Percentiles rank a stretch among this genome's conserved stretches.
Conservation (phyloP, 2,329 filamentous ascomycete genomes). For the Colletotrichum orchidophilum region DNA sequence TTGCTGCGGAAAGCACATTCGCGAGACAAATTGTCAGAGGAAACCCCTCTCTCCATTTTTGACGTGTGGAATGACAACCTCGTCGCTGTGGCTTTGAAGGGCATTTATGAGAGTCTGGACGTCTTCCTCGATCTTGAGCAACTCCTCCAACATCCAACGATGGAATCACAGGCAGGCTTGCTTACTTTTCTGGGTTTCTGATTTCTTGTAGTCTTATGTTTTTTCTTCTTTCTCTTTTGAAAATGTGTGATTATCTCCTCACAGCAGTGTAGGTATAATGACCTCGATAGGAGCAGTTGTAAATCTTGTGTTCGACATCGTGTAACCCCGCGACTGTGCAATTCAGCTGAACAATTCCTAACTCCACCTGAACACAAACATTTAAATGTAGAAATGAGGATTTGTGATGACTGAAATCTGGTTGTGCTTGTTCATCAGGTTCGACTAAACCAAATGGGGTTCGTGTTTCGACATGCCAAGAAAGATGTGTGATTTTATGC, state of each 20-base stretch:
- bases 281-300: neutral
- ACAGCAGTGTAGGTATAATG: neutral
- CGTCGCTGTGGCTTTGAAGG: neutral
- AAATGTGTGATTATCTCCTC: neutral
- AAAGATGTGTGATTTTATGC: slow-evolving; percentile 7
- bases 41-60: neutral
- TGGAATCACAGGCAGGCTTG: neutral
- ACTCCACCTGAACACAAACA: neutral
- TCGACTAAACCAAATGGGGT: slow-evolving; percentile 21
- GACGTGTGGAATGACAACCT: neutral
- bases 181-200: neutral
- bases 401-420: neutral
- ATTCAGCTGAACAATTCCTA: neutral
- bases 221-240: neutral
- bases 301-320: neutral
- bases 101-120: neutral
- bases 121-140: neutral
- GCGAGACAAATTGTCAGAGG: neutral
- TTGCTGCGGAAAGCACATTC: neutral
- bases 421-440: neutral
- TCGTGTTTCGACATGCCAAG: slow-evolving; percentile 12
- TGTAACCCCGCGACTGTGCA: neutral
- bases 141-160: neutral
- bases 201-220: neutral
- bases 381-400: neutral